These are phyloP conservation scores for Neurospora hispaniola DNA, from an alignment of 495 filamentous ascomycete species.

Conservation along the genomic window DNA sequence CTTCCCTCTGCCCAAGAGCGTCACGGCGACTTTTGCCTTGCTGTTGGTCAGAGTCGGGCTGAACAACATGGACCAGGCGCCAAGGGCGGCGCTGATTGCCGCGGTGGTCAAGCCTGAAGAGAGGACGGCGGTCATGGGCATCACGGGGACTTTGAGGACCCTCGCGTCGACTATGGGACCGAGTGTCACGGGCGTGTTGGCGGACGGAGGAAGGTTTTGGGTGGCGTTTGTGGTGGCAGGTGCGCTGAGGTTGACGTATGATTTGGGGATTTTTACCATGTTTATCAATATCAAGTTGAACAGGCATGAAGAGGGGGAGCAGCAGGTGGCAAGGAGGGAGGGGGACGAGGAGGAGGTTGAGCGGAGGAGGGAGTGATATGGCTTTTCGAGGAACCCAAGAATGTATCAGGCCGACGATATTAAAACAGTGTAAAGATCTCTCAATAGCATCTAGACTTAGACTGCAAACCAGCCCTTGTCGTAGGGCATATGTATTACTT, in stretches of 20 bases:
- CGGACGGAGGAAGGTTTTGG: constrained; percentile 54
- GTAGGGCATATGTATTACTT: not conserved
- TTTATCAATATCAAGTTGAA: constrained; percentile 45
- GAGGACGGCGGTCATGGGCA: constrained; percentile 71
- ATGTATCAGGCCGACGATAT: not conserved
- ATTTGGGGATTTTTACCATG: constrained; percentile 60
- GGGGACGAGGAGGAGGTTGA: not conserved
- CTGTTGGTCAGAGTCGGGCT: constrained; percentile 52
- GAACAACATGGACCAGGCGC: constrained; percentile 69
- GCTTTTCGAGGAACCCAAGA: not conserved
- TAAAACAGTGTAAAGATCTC: not conserved
- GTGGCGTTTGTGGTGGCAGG: constrained; percentile 67
- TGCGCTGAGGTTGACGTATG: constrained; percentile 57
- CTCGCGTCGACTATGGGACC: constrained; percentile 55
- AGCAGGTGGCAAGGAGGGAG: not conserved
- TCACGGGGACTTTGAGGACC: constrained; percentile 61
- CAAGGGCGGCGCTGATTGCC: constrained; percentile 71
- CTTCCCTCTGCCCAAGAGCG: constrained; percentile 23
- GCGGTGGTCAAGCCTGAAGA: constrained; percentile 62
- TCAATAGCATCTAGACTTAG: not conserved
- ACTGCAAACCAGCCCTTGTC: not conserved
- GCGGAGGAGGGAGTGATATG: not conserved
- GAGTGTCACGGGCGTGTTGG: constrained; percentile 59
- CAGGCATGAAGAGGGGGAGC: constrained; percentile 20
- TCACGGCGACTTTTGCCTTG: constrained; percentile 48